These are phyloP conservation scores for Dimocarpus longan DNA, from an alignment of 345 rosid species.

Conservation along the genomic window DNA sequence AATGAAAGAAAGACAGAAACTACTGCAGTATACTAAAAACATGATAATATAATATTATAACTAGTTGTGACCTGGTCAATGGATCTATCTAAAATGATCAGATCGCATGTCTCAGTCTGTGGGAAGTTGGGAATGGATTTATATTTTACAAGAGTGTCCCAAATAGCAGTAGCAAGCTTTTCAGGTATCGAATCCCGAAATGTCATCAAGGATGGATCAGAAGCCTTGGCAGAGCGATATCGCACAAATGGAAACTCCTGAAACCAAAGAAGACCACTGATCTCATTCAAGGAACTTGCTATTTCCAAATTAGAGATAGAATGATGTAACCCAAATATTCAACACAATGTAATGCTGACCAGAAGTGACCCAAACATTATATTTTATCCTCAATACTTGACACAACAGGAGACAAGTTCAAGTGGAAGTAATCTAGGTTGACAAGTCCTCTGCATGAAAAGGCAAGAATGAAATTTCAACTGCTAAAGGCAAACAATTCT, in stretches of 20 bases:
- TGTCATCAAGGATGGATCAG: slow-evolving; percentile 41
- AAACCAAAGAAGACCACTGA: slow-evolving; percentile 5
- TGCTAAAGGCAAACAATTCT: neutral
- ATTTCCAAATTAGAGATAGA: neutral
- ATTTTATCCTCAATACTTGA: neutral
- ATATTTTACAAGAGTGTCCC: slow-evolving; percentile 53
- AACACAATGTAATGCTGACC: neutral
- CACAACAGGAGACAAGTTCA: neutral
- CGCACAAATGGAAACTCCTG: slow-evolving; percentile 89
- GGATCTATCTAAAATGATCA: slow-evolving; percentile 90
- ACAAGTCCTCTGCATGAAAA: neutral
- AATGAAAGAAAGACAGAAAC: slow-evolving; percentile 22
- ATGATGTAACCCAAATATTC: slow-evolving; percentile 2
- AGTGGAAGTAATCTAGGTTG: neutral
- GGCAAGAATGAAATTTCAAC: neutral
- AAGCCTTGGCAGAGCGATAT: slow-evolving; percentile 56
- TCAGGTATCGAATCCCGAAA: slow-evolving; percentile 62
- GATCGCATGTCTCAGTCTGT: slow-evolving; percentile 79
- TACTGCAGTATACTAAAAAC: neutral
- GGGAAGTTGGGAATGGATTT: slow-evolving; percentile 91
- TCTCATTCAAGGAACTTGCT: slow-evolving; percentile 1
- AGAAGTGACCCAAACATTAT: neutral
- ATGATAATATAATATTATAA: slow-evolving; percentile 17
- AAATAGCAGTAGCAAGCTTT: slow-evolving; percentile 77
- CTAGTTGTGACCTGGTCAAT: slow-evolving; percentile 70